phyloP scores from a whole-genome alignment of 1,139 yeast species.

The Spencermartinsiella ligniputridi region DNA sequence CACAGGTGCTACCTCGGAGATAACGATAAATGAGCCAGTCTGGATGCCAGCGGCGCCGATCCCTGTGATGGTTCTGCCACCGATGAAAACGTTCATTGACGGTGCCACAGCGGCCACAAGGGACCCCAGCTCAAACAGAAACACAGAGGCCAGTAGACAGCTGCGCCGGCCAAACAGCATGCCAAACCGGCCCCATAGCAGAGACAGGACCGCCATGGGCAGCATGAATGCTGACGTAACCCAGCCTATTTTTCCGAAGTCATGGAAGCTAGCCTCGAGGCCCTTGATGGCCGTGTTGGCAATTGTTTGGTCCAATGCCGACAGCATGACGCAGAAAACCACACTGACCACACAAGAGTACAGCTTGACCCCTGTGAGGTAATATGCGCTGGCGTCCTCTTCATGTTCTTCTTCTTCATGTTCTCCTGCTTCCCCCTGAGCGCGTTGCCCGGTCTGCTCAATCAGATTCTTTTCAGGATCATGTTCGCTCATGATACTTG shows the following conservation, averaged over 20 bases:
- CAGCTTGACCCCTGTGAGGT: neutral
- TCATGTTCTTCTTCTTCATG: neutral
- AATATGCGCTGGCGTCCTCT: neutral
- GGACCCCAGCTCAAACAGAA: slow-evolving; percentile 60
- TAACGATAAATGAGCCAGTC: slow-evolving; percentile 53
- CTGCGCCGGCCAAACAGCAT: slow-evolving; percentile 59
- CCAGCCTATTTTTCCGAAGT: slow-evolving; percentile 59
- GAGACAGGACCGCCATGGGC: slow-evolving; percentile 57
- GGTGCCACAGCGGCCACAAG: slow-evolving; percentile 54
- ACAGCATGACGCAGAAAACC: slow-evolving; percentile 30
- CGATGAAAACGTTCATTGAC: slow-evolving; percentile 58
- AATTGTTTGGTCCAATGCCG: slow-evolving; percentile 67
- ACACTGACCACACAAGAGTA: slow-evolving; percentile 3
- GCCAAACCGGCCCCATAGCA: slow-evolving; percentile 60
- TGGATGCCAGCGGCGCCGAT: slow-evolving; percentile 71
- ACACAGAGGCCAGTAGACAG: slow-evolving; percentile 46
- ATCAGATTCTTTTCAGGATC: neutral
- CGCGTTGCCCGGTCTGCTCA: neutral
- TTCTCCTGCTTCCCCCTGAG: neutral
- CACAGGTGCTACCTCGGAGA: slow-evolving; percentile 61
- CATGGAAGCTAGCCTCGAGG: slow-evolving; percentile 52
- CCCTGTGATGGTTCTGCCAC: slow-evolving; percentile 69
- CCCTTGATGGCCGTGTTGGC: slow-evolving; percentile 53
- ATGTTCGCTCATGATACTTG: neutral
- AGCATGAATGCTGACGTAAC: slow-evolving; percentile 55